Evolutionary conservation across 148 eudicot species (phyloP).

Genomic region (Amaranthus palmeri): DNA sequence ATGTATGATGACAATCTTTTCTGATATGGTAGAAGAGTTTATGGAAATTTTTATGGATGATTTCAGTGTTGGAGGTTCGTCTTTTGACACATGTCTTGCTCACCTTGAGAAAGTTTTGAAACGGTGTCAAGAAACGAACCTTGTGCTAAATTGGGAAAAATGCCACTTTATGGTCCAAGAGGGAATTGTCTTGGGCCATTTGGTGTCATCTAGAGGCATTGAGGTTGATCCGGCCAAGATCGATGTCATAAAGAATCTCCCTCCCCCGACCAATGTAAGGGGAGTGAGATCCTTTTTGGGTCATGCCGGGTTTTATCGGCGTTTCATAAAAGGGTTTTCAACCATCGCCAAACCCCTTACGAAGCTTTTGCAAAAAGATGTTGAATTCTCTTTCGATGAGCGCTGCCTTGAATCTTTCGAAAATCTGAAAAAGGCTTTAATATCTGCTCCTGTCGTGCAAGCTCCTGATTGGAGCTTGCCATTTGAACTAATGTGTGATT

Average conservation of each 20-base stretch:
- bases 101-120: no score
- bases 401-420: no score
- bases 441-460: no score
- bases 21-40: not conserved
- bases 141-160: no score
- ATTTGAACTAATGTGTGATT: slow-evolving; percentile 1
- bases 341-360: not conserved
- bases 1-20: not conserved
- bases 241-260: not conserved
- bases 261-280: no score
- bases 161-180: not conserved
- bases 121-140: no score
- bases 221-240: not conserved
- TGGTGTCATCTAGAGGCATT: not conserved
- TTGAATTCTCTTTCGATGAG: not conserved
- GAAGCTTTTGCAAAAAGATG: not conserved
- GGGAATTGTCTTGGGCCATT: not conserved
- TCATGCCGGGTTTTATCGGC: not conserved
- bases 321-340: not conserved
- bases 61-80: not conserved
- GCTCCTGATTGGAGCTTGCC: no score
- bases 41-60: not conserved
- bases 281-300: not conserved
- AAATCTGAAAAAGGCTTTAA: no score
- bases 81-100: not conserved